Evolutionary conservation across 441 rosid genomes (phyloP).

Genomic region (Eutrema salsugineum): DNA sequence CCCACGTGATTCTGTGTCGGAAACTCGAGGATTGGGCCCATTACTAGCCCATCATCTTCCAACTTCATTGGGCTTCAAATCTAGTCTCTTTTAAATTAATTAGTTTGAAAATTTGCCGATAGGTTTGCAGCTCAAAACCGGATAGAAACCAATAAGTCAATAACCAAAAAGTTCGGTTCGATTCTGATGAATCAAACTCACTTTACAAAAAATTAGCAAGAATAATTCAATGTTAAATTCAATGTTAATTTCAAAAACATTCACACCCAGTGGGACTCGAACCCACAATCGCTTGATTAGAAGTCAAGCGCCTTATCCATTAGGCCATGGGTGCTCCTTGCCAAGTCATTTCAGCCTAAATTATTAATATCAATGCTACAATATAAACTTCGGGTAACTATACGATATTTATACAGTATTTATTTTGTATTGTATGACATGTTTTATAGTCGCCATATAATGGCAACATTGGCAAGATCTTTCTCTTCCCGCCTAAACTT

Average conservation of each 20-base stretch:
- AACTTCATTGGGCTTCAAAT: not conserved
- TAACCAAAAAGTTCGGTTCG: too few relatives aligned
- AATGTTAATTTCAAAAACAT: too few relatives aligned
- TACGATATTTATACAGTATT: too few relatives aligned
- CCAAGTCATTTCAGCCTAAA: too few relatives aligned
- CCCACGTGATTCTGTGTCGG: not conserved
- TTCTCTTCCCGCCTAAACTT: conserved; percentile 14
- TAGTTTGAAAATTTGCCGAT: too few relatives aligned
- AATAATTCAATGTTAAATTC: too few relatives aligned
- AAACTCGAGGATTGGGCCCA: not conserved
- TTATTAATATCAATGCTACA: too few relatives aligned
- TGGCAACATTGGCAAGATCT: conserved; percentile 18
- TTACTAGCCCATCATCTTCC: conserved; percentile 1
- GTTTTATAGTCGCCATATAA: not conserved
- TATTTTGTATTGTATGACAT: not conserved
- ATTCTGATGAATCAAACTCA: too few relatives aligned
- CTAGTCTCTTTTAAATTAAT: not conserved
- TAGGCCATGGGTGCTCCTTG: conserved; percentile 68
- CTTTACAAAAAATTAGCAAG: too few relatives aligned
- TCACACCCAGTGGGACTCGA: conserved; percentile 56
- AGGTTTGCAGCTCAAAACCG: too few relatives aligned
- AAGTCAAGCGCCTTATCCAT: conserved; percentile 63
- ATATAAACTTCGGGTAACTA: too few relatives aligned
- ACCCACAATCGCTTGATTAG: conserved; percentile 67
- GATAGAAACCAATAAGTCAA: too few relatives aligned